Percentiles rank a stretch among this genome's conserved stretches.
Conservation (phyloP, 2,329 filamentous ascomycete genomes). For the Teratosphaeria nubilosa region DNA sequence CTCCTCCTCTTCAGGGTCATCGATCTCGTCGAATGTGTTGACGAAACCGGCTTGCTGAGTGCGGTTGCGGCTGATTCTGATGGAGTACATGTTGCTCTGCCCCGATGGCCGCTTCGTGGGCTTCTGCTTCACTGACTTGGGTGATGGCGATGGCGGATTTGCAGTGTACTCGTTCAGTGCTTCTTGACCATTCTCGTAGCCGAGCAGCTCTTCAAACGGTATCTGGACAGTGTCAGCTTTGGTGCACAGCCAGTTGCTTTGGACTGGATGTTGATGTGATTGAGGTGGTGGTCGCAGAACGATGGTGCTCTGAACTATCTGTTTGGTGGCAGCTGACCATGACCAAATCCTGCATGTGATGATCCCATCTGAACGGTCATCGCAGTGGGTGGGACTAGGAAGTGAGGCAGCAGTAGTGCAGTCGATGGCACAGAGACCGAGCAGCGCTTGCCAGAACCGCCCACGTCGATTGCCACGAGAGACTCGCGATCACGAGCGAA, state of each 20-base stretch:
- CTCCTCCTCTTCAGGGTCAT: slow-evolving; percentile 11
- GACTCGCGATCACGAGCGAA: not conserved
- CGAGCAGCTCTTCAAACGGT: slow-evolving; percentile 34
- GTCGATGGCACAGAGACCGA: not conserved
- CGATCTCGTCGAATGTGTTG: slow-evolving; percentile 18
- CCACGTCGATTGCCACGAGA: not conserved
- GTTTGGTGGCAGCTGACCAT: not conserved
- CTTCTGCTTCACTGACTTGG: not conserved
- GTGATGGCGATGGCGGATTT: slow-evolving; percentile 9
- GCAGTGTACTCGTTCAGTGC: slow-evolving; percentile 34
- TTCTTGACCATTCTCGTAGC: slow-evolving; percentile 36
- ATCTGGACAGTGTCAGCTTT: slow-evolving; percentile 28
- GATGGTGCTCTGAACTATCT: not conserved
- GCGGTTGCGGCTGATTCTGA: slow-evolving; percentile 1
- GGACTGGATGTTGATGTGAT: not conserved
- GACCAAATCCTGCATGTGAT: not conserved
- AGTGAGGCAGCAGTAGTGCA: not conserved
- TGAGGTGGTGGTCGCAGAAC: not conserved
- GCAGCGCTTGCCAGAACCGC: not conserved
- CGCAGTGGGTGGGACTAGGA: not conserved
- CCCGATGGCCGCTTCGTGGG: not conserved
- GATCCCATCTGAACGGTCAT: not conserved
- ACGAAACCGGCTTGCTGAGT: slow-evolving; percentile 14
- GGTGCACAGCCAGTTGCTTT: not conserved
- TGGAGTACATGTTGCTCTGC: not conserved